phyloP scores from a whole-genome alignment of 2,329 filamentous ascomycete genomes.

The Sporothrix euskadiensis region DNA sequence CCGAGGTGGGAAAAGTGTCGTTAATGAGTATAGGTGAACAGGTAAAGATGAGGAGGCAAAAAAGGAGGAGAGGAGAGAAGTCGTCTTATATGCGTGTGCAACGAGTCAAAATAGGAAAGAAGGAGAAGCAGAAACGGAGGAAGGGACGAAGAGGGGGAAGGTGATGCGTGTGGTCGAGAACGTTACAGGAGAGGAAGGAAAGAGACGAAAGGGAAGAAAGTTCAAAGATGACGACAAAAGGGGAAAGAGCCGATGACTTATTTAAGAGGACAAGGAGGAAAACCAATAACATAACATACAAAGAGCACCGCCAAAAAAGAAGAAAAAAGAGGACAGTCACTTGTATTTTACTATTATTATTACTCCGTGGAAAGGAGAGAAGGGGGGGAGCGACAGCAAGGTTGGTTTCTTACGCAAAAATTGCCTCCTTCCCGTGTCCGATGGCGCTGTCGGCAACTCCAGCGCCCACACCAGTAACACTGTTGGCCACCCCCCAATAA shows the following conservation, averaged over 20 bases:
- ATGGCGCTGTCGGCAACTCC: slow-evolving; percentile 23
- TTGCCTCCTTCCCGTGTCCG: slow-evolving; percentile 21
- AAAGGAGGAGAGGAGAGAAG: neutral
- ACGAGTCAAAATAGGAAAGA: neutral
- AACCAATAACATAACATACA: neutral
- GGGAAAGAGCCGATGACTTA: slow-evolving; percentile 5
- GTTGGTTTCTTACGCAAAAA: slow-evolving; percentile 14
- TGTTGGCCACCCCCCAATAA: neutral
- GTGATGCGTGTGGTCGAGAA: neutral
- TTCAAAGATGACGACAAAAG: slow-evolving; percentile 1
- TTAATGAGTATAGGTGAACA: neutral
- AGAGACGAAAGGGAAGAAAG: neutral
- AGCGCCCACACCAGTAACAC: neutral
- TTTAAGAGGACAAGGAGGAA: neutral
- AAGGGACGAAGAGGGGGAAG: neutral
- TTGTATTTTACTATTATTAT: neutral
- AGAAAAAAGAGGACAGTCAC: neutral
- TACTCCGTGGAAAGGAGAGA: neutral
- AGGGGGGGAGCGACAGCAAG: neutral
- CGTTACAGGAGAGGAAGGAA: neutral
- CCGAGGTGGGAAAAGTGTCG: neutral
- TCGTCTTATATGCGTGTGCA: neutral
- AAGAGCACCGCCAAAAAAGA: neutral
- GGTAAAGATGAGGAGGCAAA: neutral
- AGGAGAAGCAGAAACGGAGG: neutral